Conservation (phyloP, 257 asterid genomes). For the Ligustrum vulgare region DNA sequence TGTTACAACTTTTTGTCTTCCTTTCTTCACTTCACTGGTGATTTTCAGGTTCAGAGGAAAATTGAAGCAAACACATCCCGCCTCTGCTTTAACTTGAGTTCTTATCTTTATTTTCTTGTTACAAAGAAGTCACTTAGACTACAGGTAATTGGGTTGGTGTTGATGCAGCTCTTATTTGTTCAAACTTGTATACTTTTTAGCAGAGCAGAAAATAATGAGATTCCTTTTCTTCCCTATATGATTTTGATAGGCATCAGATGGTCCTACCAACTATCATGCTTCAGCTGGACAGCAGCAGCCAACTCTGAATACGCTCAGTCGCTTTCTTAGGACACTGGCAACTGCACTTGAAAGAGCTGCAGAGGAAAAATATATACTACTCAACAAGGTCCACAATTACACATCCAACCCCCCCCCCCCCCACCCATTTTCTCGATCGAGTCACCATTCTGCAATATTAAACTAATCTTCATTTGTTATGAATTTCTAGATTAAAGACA, state of each 20-base stretch:
- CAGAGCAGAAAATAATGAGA: not conserved
- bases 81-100: constrained; percentile 88
- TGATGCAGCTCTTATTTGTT: constrained; percentile 7
- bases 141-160: constrained; percentile 52
- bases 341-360: constrained; percentile 69
- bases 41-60: constrained; percentile 61
- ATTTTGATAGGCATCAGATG: constrained; percentile 65
- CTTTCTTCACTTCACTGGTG: constrained; percentile 17
- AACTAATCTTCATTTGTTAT: constrained; percentile 5
- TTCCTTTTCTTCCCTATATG: constrained; percentile 11
- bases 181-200: constrained; percentile 13
- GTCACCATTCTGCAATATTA: constrained; percentile 11
- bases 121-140: constrained; percentile 73
- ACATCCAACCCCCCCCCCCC: no score
- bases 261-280: constrained; percentile 44
- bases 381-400: constrained; percentile 65
- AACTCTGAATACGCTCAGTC: constrained; percentile 58
- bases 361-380: constrained; percentile 80
- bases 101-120: constrained; percentile 83
- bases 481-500: constrained; percentile 71
- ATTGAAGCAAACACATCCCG: constrained; percentile 65
- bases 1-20: not conserved
- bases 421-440: constrained; percentile 3
- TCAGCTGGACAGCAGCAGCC: constrained; percentile 74
- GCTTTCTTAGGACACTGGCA: constrained; percentile 63